Conservation (phyloP, 2,329 filamentous ascomycete species). For the Tolypocladium inflatum region DNA sequence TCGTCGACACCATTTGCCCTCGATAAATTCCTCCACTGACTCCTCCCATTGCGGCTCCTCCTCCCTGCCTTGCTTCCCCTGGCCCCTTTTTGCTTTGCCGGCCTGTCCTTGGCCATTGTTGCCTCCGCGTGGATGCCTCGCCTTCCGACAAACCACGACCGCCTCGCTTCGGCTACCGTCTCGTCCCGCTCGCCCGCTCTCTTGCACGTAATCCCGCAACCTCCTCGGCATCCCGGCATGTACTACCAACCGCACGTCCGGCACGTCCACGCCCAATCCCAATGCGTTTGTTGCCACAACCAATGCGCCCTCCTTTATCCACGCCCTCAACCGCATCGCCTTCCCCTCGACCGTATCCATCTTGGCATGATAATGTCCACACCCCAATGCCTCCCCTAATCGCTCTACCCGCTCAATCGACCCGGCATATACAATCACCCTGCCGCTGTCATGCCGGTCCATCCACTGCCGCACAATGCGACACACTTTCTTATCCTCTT, state of each 20-base stretch:
- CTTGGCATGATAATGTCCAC: not conserved
- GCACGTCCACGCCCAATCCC: slow-evolving; percentile 2
- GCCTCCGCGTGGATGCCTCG: not conserved
- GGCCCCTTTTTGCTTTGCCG: not conserved
- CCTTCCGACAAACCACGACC: slow-evolving; percentile 1
- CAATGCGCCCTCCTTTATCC: not conserved
- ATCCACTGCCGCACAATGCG: too few relatives aligned
- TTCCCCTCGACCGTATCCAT: not conserved
- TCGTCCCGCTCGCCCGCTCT: slow-evolving; percentile 5
- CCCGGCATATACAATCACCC: too few relatives aligned
- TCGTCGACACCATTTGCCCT: not conserved
- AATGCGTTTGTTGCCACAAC: slow-evolving; percentile 3
- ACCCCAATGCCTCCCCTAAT: not conserved
- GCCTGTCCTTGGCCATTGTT: too few relatives aligned
- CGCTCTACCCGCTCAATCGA: not conserved
- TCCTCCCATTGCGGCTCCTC: not conserved
- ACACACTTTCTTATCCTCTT: too few relatives aligned
- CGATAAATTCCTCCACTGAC: not conserved
- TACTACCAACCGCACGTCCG: slow-evolving; percentile 3
- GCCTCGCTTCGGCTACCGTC: slow-evolving; percentile 3
- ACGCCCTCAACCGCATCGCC: not conserved
- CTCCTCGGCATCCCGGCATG: slow-evolving; percentile 3
- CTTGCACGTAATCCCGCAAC: slow-evolving; percentile 4
- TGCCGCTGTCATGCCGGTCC: too few relatives aligned
- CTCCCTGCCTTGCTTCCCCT: not conserved